Percentiles rank a stretch among this genome's conserved stretches.
Evolutionary conservation across 331 rosid species (phyloP).

Genomic region (Ulmus americana): DNA sequence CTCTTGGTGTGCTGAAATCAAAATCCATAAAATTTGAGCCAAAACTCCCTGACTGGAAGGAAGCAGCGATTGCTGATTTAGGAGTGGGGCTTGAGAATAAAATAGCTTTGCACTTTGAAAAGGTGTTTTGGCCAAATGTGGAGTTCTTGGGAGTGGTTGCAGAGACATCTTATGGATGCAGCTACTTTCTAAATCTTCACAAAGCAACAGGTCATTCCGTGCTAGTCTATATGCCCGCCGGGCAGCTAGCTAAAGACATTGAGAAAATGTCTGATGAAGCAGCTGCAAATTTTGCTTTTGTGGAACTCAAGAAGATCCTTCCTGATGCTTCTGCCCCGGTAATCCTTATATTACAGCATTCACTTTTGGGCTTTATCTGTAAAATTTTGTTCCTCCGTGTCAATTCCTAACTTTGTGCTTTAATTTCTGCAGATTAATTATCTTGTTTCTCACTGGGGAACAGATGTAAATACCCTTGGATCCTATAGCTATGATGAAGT

Average conservation of each 20-base stretch:
- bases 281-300: slow-evolving; percentile 75
- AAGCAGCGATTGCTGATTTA: slow-evolving; percentile 74
- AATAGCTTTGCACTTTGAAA: slow-evolving; percentile 78
- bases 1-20: slow-evolving; percentile 90
- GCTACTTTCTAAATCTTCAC: slow-evolving; percentile 98
- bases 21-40: slow-evolving; percentile 77
- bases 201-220: slow-evolving; percentile 87
- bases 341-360: slow-evolving; percentile 10
- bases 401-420: slow-evolving; percentile 1
- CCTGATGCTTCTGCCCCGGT: slow-evolving; percentile 91
- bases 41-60: slow-evolving; percentile 97
- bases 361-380: no score
- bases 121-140: slow-evolving; percentile 96
- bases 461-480: slow-evolving; percentile 71
- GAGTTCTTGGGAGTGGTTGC: slow-evolving; percentile 98
- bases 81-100: slow-evolving; percentile 95
- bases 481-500: slow-evolving; percentile 87
- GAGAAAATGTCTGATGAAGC: slow-evolving; percentile 98
- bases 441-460: slow-evolving; percentile 95
- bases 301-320: slow-evolving; percentile 81
- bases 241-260: slow-evolving; percentile 91
- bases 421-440: slow-evolving; percentile 57
- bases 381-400: not conserved
- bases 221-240: slow-evolving; percentile 98
- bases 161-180: slow-evolving; percentile 82